Evolutionary conservation across 2,329 filamentous ascomycete species (phyloP).

Genomic region (Incumbomyces delicatus): DNA sequence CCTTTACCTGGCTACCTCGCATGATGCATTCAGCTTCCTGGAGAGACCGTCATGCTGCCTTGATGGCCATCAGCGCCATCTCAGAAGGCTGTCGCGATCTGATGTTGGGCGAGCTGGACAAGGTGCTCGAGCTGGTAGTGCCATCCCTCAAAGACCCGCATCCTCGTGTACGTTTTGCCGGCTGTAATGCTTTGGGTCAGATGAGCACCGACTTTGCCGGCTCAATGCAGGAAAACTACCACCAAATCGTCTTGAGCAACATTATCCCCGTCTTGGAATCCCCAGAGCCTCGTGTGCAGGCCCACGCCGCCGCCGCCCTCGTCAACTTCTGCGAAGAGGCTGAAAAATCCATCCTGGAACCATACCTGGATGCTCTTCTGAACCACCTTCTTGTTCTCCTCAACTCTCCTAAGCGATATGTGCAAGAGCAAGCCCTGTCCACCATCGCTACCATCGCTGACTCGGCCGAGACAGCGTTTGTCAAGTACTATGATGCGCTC

Average conservation of each 20-base stretch:
- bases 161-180: slow-evolving; percentile 90
- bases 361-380: slow-evolving; percentile 82
- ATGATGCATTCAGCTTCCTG: slow-evolving; percentile 96
- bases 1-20: slow-evolving; percentile 90
- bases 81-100: slow-evolving; percentile 93
- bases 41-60: slow-evolving; percentile 88
- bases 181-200: slow-evolving; percentile 95
- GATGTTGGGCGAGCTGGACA: slow-evolving; percentile 89
- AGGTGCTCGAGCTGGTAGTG: slow-evolving; percentile 89
- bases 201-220: slow-evolving; percentile 99
- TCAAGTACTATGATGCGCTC: slow-evolving; percentile 87
- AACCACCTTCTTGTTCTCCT: slow-evolving; percentile 78
- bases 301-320: slow-evolving; percentile 90
- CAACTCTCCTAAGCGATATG: slow-evolving; percentile 85
- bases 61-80: slow-evolving; percentile 98
- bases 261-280: slow-evolving; percentile 89
- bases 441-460: slow-evolving; percentile 99
- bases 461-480: slow-evolving; percentile 88
- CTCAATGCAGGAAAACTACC: slow-evolving; percentile 95
- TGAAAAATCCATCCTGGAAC: slow-evolving; percentile 81
- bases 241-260: slow-evolving; percentile 73
- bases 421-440: slow-evolving; percentile 93
- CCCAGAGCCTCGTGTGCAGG: slow-evolving; percentile 85
- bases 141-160: slow-evolving; percentile 83
- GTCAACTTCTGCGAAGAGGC: slow-evolving; percentile 99